Evolutionary conservation across 2,329 filamentous ascomycete species (phyloP).

Genomic region (Parastagonospora avenae): DNA sequence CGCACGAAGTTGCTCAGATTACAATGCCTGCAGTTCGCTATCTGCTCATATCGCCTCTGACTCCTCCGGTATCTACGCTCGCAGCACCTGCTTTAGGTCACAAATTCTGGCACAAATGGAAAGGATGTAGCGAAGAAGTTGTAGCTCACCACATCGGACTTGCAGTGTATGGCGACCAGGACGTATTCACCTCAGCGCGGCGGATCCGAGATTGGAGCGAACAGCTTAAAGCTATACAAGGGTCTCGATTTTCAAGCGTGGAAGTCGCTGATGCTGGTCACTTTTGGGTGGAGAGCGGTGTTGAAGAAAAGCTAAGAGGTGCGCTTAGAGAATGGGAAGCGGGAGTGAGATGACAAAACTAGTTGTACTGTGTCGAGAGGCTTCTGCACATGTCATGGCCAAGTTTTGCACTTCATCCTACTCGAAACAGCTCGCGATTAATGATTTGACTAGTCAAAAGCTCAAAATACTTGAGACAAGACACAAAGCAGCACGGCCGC

Average conservation of each 20-base stretch:
- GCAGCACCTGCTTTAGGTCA: constrained; percentile 38
- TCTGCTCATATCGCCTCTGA: constrained; percentile 55
- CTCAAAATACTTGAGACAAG: no score
- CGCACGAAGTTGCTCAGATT: constrained; percentile 5
- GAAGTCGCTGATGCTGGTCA: constrained; percentile 58
- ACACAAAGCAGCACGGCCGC: no score
- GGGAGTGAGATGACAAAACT: constrained; percentile 7
- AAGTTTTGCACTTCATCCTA: neutral
- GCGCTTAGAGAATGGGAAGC: constrained; percentile 50
- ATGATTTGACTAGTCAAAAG: no score
- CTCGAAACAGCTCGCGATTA: no score
- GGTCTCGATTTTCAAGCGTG: constrained; percentile 45
- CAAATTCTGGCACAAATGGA: constrained; percentile 33
- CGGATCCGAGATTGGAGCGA: constrained; percentile 71
- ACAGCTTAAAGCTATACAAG: constrained; percentile 51
- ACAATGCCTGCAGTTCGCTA: constrained; percentile 40
- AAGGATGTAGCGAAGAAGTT: constrained; percentile 14
- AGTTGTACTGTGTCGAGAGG: neutral
- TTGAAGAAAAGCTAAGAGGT: constrained; percentile 46
- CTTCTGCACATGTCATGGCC: neutral
- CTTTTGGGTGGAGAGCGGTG: constrained; percentile 54
- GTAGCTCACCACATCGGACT: constrained; percentile 56
- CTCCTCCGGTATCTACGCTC: constrained; percentile 49
- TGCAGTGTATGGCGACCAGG: constrained; percentile 74
- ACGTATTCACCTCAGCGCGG: constrained; percentile 71